Evolutionary conservation across 202 grass and related monocot species (phyloP), one percentile per base, ranked within the genome.

Genomic region (Eragrostis tef): DNA sequence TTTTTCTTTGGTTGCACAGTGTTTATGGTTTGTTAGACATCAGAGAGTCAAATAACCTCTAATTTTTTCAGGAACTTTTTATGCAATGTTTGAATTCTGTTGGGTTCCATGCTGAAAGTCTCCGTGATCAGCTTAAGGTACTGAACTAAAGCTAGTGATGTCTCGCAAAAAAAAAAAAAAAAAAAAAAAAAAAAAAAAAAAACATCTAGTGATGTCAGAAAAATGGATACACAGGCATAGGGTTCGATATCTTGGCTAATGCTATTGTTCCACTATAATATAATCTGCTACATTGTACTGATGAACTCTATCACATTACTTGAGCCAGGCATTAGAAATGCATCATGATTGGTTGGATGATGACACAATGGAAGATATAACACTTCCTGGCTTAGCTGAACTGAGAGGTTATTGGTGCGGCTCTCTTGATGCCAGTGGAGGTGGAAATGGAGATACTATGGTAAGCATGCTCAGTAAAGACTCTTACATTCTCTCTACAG

Each of bases 391-490:
- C 65, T 95, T 98, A 85, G 90, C 96, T 80, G 96, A 98, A 93
- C 74, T 98, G 36, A 93, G 83, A 93, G 96, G 96, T 61, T 90
- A 86, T 75, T 98, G 96, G 96, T 87, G 88, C 74, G 96, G 96
- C 41, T 93, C 92, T 88, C 92, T 98, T 90, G 90, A 93, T 90
- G 92, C 96, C 29, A 93, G 96, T 67, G 96, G 96, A 87, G 96
- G 96, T 80, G 92, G 96, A 71, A 98, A 98, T 85, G 96, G 96
- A 6, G 96, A 98, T 86, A 98, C 96, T 58, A 88, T 91, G 92
- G 96, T 93, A 76, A 85, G 88, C 74, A 74, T 82, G 54, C 61
- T 74, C 61, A 70, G 39, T 31, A 70, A 75, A 70, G 20, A 63
- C 36, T 64, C 26, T 70, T 39, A 29, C 44, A 64, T 39, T 49